A percentile compares a stretch with the other conserved stretches of the same genome.
Evolutionary conservation across 306 rosid genomes (phyloP).

Genomic region (Delonix regia): DNA sequence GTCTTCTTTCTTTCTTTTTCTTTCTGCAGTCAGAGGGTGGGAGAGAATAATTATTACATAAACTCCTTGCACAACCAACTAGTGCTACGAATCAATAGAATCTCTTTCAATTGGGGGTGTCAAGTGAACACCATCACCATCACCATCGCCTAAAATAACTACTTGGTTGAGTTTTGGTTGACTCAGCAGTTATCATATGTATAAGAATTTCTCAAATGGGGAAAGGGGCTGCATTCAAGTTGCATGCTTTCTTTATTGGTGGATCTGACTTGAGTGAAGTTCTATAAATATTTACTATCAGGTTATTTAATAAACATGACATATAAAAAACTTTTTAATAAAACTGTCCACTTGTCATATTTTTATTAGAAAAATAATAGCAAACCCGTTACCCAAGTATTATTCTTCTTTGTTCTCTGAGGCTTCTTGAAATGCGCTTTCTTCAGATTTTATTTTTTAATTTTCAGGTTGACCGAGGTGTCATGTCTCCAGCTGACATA

Average conservation of each 20-base stretch:
- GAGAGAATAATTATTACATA: background rate
- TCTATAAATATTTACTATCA: background rate
- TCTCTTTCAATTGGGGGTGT: background rate
- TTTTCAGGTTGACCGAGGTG: slow-evolving; percentile 86
- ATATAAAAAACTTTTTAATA: no score
- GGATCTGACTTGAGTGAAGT: background rate
- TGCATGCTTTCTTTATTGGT: background rate
- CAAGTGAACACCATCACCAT: background rate
- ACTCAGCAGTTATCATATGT: background rate
- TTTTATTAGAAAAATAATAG: no score
- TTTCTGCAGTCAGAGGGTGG: background rate
- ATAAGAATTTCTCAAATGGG: background rate
- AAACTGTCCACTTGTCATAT: no score
- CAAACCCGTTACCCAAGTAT: background rate
- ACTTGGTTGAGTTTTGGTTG: background rate
- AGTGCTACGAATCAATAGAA: background rate
- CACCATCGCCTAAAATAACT: background rate
- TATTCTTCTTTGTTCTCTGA: background rate
- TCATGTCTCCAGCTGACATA: slow-evolving; percentile 87
- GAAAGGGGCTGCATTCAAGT: background rate
- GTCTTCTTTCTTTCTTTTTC: slow-evolving; percentile 4
- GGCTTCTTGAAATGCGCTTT: background rate
- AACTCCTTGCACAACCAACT: background rate
- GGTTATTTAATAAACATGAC: background rate
- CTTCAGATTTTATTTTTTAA: background rate